Conservation (phyloP, 768 basidiomycete genomes). For the Phlegmacium glaucopus region DNA sequence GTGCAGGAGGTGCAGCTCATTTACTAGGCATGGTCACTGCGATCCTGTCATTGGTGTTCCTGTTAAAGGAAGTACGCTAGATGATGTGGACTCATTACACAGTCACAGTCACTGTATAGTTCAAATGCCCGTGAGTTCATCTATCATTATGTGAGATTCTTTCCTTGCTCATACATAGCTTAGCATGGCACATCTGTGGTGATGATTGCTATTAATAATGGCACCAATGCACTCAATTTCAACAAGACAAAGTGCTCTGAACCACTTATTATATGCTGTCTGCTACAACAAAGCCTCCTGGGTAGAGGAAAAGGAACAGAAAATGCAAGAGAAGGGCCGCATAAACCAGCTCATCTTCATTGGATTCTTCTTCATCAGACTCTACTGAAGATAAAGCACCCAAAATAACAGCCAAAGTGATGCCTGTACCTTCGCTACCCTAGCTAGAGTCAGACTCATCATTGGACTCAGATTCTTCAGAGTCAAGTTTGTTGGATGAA, state of each 20-base stretch:
- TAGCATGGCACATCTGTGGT: constrained; percentile 97
- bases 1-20: constrained; percentile 98
- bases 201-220: constrained; percentile 95
- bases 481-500: too few relatives aligned
- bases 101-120: too few relatives aligned
- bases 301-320: constrained; percentile 43
- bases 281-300: constrained; percentile 28
- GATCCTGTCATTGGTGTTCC: constrained; percentile 94
- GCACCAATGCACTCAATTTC: constrained; percentile 65
- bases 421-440: constrained; percentile 12
- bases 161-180: background rate
- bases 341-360: constrained; percentile 39
- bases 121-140: constrained; percentile 88
- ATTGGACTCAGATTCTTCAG: constrained; percentile 18
- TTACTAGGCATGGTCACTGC: constrained; percentile 97
- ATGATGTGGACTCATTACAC: constrained; percentile 95
- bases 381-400: constrained; percentile 21
- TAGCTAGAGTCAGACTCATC: constrained; percentile 29
- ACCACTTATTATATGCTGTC: constrained; percentile 26
- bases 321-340: constrained; percentile 53
- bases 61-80: constrained; percentile 89
- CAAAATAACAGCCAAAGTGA: constrained; percentile 10
- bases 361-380: constrained; percentile 39
- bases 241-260: too few relatives aligned
- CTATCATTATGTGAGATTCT: constrained; percentile 3